Conservation (phyloP, 257 asterid species). For the Solanum chaucha region DNA sequence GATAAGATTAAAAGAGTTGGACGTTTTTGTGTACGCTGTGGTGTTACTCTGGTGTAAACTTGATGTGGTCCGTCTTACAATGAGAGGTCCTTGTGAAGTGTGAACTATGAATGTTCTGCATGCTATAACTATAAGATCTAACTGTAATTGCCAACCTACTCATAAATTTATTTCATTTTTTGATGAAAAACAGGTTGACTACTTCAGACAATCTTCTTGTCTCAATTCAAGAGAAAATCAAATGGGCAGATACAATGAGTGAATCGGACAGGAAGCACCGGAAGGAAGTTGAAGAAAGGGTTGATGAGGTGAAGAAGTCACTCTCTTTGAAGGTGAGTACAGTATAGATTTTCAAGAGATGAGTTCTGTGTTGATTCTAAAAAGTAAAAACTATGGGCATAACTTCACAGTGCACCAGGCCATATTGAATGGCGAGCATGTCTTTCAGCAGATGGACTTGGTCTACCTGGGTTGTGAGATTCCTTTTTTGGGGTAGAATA, state of each 20-base stretch:
- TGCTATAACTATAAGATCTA: neutral
- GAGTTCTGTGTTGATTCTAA: neutral
- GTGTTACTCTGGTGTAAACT: neutral
- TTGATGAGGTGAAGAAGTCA: slow-evolving; percentile 73
- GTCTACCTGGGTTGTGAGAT: neutral
- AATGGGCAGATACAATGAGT: slow-evolving; percentile 91
- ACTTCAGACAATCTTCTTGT: slow-evolving; percentile 83
- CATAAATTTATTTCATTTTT: slow-evolving; percentile 1
- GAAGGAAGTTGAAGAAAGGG: slow-evolving; percentile 74
- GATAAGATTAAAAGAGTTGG: neutral
- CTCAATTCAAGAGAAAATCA: slow-evolving; percentile 93
- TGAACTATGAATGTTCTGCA: neutral
- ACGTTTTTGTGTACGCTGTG: neutral
- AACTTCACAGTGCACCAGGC: neutral
- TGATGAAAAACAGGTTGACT: slow-evolving; percentile 41
- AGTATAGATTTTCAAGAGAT: slow-evolving; percentile 6
- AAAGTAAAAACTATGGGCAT: neutral
- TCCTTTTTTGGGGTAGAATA: neutral
- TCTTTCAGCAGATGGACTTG: neutral
- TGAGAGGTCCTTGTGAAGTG: neutral
- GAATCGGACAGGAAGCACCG: slow-evolving; percentile 66
- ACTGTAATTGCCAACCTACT: neutral
- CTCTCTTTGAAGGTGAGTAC: slow-evolving; percentile 68
- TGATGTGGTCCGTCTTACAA: neutral
- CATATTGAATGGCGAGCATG: neutral